phyloP scores from a whole-genome alignment of 2,329 filamentous ascomycete genomes.

The Pezicula carpinea region DNA sequence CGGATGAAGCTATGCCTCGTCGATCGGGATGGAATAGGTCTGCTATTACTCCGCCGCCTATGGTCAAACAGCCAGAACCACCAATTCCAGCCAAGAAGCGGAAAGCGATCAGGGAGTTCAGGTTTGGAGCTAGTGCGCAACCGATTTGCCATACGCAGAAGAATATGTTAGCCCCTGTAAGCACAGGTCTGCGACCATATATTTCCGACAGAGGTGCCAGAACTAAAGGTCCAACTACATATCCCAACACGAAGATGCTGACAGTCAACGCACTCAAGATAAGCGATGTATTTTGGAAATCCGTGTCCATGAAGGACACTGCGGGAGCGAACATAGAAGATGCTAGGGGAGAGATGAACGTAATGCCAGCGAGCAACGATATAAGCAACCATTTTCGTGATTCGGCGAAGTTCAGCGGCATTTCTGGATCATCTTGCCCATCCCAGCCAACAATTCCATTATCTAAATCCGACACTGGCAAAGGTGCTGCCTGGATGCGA shows the following conservation, averaged over 20 bases:
- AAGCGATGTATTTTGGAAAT: slow-evolving; percentile 12
- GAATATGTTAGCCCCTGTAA: slow-evolving; percentile 50
- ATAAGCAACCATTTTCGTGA: slow-evolving; percentile 1
- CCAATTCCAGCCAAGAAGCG: slow-evolving; percentile 42
- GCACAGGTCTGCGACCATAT: slow-evolving; percentile 54
- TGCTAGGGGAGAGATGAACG: slow-evolving; percentile 20
- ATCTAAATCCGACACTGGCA: slow-evolving; percentile 36
- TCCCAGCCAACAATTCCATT: slow-evolving; percentile 53
- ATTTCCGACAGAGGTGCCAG: slow-evolving; percentile 58
- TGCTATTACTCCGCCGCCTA: slow-evolving; percentile 36
- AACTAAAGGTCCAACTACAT: slow-evolving; percentile 52
- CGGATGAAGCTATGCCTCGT: slow-evolving; percentile 24
- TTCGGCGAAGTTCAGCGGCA: slow-evolving; percentile 36
- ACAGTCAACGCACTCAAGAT: slow-evolving; percentile 14
- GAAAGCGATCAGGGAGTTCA: slow-evolving; percentile 38
- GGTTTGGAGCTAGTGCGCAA: slow-evolving; percentile 53
- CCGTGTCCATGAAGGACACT: slow-evolving; percentile 20
- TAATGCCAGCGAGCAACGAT: slow-evolving; percentile 20
- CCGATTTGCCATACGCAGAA: slow-evolving; percentile 61
- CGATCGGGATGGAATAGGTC: slow-evolving; percentile 31
- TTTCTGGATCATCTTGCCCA: slow-evolving; percentile 45
- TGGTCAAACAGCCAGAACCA: slow-evolving; percentile 38
- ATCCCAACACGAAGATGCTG: slow-evolving; percentile 53
- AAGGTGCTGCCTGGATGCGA: slow-evolving; percentile 14
- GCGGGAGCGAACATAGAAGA: slow-evolving; percentile 41